A percentile compares a stretch with the other conserved stretches of the same genome.
Evolutionary conservation across 768 basidiomycete genomes (phyloP).

Genomic region (Amanita jacksonii): DNA sequence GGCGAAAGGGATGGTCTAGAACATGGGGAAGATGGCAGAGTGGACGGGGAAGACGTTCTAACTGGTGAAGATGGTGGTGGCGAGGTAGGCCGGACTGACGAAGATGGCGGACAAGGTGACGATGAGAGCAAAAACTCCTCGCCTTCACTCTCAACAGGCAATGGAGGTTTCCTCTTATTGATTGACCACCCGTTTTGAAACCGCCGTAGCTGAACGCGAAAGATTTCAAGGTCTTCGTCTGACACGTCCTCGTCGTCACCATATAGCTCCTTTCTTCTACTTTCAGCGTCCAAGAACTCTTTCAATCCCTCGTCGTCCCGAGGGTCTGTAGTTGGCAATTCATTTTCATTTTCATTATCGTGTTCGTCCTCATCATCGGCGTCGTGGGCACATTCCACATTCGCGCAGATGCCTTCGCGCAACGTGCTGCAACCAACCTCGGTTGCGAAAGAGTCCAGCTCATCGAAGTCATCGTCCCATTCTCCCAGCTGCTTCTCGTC

Average conservation of each 20-base stretch:
- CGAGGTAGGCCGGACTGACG: not conserved
- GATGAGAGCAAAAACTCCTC: not conserved
- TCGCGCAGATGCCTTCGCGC: no score
- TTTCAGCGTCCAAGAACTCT: conserved; percentile 62
- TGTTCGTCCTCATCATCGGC: conserved; percentile 19
- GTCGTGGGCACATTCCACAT: no score
- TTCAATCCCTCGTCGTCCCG: conserved; percentile 52
- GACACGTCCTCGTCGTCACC: conserved; percentile 34
- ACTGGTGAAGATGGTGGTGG: not conserved
- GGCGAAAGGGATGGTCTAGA: no score
- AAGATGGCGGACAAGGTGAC: not conserved
- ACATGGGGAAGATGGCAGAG: no score
- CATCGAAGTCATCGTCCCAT: conserved; percentile 45
- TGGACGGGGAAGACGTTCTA: no score
- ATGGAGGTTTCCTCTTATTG: no score
- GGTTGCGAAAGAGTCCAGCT: conserved; percentile 43
- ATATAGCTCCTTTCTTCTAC: conserved; percentile 35
- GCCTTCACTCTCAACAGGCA: not conserved
- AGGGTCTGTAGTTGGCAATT: conserved; percentile 14
- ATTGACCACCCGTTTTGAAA: not conserved
- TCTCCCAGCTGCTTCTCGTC: conserved; percentile 18
- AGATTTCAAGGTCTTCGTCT: conserved; percentile 34
- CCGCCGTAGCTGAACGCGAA: not conserved
- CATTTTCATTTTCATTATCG: not conserved
- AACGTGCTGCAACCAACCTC: conserved; percentile 20